A percentile compares a stretch with the other conserved stretches of the same genome.
Conservation (phyloP, 208 protist species). For the Leishmania turanica region DNA sequence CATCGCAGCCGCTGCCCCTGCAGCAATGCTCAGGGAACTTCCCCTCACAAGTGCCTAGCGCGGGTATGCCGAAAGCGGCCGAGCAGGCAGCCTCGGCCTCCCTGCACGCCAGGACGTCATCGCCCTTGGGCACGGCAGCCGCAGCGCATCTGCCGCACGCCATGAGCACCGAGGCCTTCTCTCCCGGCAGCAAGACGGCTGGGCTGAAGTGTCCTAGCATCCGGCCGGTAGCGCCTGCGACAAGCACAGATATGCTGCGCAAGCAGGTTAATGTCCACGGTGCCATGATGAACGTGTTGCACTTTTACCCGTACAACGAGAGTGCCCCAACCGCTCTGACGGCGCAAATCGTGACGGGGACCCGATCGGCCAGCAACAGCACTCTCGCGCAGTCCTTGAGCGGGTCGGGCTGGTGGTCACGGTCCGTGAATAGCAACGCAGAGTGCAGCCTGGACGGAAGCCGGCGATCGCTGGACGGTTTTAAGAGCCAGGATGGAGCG, state of each 20-base stretch:
- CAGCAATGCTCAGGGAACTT: not conserved
- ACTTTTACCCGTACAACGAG: conserved; percentile 44
- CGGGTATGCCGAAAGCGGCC: not conserved
- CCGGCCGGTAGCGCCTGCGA: conserved; percentile 4
- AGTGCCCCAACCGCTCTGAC: conserved; percentile 31
- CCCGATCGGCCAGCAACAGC: conserved; percentile 23
- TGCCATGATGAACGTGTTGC: conserved; percentile 33
- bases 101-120: not conserved
- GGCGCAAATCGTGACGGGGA: conserved; percentile 35
- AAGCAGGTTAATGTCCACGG: conserved; percentile 54
- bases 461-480: conserved; percentile 17
- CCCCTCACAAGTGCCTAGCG: not conserved
- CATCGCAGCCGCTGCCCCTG: not conserved
- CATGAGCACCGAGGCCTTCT: not conserved
- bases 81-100: not conserved
- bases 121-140: not conserved
- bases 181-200: not conserved
- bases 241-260: conserved; percentile 25
- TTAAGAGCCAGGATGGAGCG: conserved; percentile 10
- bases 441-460: conserved; percentile 14
- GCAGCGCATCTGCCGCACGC: not conserved
- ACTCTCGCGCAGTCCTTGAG: conserved; percentile 21
- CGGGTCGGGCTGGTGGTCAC: conserved; percentile 19
- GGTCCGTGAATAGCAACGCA: conserved; percentile 11
- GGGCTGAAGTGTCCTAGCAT: not conserved